These are phyloP conservation scores for Albugo laibachii DNA, from an alignment of 352 stramenopile species.

Conservation along the genomic window DNA sequence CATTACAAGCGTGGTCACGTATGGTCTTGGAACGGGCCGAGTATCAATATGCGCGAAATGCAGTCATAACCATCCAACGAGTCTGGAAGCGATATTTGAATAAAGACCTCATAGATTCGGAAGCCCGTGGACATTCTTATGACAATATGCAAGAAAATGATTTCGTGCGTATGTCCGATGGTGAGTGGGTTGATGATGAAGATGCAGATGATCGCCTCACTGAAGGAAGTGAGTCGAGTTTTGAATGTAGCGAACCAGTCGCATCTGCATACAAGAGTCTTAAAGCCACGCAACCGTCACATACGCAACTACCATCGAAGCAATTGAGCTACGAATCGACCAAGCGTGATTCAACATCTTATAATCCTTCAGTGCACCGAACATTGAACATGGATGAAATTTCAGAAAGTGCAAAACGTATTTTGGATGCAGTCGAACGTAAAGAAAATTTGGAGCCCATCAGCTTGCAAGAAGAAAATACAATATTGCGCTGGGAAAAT, in stretches of 20 bases:
- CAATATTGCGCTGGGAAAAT: conserved; percentile 76
- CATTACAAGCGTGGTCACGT: conserved; percentile 56
- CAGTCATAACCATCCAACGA: conserved; percentile 52
- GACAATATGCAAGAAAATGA: conserved; percentile 23
- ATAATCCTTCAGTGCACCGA: conserved; percentile 19
- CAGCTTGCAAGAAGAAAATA: conserved; percentile 63
- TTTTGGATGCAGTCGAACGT: conserved; percentile 13
- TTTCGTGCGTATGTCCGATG: conserved; percentile 10
- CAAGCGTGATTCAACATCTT: conserved; percentile 4
- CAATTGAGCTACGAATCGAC: too few species aligned
- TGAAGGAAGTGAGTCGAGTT: conserved; percentile 8
- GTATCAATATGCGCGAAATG: conserved; percentile 37
- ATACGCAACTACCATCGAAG: background rate
- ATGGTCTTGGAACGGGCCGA: conserved; percentile 59
- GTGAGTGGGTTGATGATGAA: conserved; percentile 16
- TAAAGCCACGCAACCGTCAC: background rate
- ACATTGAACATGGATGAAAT: conserved; percentile 26
- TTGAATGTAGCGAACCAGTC: conserved; percentile 3
- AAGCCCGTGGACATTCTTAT: conserved; percentile 11
- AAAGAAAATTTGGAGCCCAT: conserved; percentile 22
- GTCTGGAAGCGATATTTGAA: conserved; percentile 33
- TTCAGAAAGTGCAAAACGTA: conserved; percentile 41
- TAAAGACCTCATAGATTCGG: conserved; percentile 13
- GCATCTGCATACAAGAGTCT: background rate
- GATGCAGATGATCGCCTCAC: conserved; percentile 13